phyloP scores from a whole-genome alignment of 2,329 filamentous ascomycete species.

The Arthrobotrys megalospora region DNA sequence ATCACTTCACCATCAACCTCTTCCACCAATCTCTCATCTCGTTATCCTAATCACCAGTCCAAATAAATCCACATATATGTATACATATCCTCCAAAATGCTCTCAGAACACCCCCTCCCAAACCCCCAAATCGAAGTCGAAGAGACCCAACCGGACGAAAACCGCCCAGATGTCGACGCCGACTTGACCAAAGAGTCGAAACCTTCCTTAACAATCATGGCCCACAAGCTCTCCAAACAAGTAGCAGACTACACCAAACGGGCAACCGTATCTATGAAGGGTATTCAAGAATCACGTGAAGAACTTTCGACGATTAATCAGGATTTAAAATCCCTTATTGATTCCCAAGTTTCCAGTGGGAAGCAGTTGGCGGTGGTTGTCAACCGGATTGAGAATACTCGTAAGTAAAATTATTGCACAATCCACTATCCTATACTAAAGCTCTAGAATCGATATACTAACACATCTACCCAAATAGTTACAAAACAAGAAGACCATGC shows the following conservation, averaged over 20 bases:
- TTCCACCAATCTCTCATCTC: not conserved
- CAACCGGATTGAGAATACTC: too few relatives aligned
- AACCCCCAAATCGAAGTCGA: too few relatives aligned
- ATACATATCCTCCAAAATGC: slow-evolving; percentile 23
- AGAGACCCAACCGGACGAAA: slow-evolving; percentile 5
- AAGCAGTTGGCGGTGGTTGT: not conserved
- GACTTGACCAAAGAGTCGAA: slow-evolving; percentile 15
- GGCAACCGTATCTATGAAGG: not conserved
- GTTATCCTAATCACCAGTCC: not conserved
- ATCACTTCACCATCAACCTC: not conserved
- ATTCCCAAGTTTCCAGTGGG: not conserved
- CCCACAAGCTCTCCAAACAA: slow-evolving; percentile 46
- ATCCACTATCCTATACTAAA: too few relatives aligned
- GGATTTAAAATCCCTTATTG: too few relatives aligned
- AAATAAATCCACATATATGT: too few relatives aligned
- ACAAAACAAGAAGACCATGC: too few relatives aligned
- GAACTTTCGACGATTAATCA: not conserved
- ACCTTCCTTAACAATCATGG: slow-evolving; percentile 45
- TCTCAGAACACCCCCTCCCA: not conserved
- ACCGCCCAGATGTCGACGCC: not conserved
- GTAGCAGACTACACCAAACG: not conserved
- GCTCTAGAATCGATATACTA: too few relatives aligned
- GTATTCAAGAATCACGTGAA: not conserved
- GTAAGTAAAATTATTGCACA: too few relatives aligned
- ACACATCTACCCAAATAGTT: too few relatives aligned